These are phyloP conservation scores for Spiraea crenata DNA, from an alignment of 331 rosid genomes.

Conservation along the genomic window DNA sequence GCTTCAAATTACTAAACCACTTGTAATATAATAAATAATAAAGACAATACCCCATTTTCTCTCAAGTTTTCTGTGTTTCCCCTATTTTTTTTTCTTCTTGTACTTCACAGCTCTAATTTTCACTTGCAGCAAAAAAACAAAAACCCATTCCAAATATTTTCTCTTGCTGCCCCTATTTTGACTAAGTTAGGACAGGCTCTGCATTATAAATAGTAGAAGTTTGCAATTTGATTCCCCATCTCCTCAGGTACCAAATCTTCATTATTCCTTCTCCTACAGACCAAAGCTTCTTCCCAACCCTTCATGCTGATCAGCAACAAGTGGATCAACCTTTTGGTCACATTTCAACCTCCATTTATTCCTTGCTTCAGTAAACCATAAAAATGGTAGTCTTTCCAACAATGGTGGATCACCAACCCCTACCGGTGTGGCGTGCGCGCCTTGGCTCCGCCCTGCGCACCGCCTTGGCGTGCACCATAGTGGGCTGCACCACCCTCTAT, in stretches of 20 bases:
- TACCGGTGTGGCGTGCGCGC: constrained; percentile 38
- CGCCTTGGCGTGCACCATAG: constrained; percentile 63
- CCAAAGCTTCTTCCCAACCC: too few relatives aligned
- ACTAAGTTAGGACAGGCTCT: background rate
- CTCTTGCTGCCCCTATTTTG: too few relatives aligned
- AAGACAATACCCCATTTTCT: background rate
- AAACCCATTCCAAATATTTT: background rate
- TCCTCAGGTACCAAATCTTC: background rate
- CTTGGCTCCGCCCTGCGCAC: constrained; percentile 55
- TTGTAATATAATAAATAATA: too few relatives aligned
- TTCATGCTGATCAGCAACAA: constrained; percentile 3
- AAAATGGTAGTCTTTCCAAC: constrained; percentile 14
- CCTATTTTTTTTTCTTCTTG: background rate
- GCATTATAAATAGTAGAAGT: background rate
- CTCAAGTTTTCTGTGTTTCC: background rate
- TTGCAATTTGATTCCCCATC: background rate
- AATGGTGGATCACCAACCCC: constrained; percentile 12
- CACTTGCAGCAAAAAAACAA: background rate
- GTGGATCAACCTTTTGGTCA: background rate
- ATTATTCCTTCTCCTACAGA: background rate
- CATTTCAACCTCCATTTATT: background rate
- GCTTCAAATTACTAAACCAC: too few relatives aligned
- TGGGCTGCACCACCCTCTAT: constrained; percentile 46
- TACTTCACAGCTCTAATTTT: constrained; percentile 1
- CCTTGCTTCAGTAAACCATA: background rate